Evolutionary conservation across 768 basidiomycete genomes (phyloP), one percentile per base, ranked within the genome.

Genomic region (Mycena floridula): DNA sequence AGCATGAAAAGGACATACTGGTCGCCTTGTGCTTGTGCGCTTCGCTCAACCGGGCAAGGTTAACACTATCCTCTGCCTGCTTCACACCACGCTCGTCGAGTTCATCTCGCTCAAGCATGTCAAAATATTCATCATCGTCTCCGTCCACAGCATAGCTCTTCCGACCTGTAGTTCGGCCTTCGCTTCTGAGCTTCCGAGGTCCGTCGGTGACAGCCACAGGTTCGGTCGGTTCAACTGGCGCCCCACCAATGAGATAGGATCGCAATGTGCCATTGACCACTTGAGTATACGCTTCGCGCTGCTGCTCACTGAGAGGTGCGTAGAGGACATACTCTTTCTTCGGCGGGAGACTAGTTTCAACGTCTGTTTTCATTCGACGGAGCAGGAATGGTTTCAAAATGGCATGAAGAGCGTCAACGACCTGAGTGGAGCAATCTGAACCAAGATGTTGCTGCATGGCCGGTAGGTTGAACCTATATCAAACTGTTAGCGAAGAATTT

Each of bases 341-440:
- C 3, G 88, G 88, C 0, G 96, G 96, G 4, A 98, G 68, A 21
- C 74, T 67, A 44, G 76, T 74, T 47, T 78, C 73, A 7, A 98
- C 95, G 53, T 99, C 96, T 5, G 70, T 81, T 62, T 98, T 98
- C 45, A 97, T 73, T 9, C 96, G 80, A 9, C 96, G 81, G 0
- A 98, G 73, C 23, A 98, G 76, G 73, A 98, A 99, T 2, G 96
- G 96, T 53, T 93, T 92, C 40, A 99, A 78, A 55, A 99, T 94
- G 2, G 80, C 78, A 59, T 96, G 93, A 0, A 97, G 76, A 0
- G 85, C 77, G 23, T 77, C 71, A 47, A 96, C 85, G 52, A 95
- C 74, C 30, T 79, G 70, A 0, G 76, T 64, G 1, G 82, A 79
- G 27, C 82, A 79, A 15, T 74, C 71, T 4, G 73, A 68, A 2